Evolutionary conservation across 306 rosid species (phyloP).

Genomic region (Pyrus pyrifolia): DNA sequence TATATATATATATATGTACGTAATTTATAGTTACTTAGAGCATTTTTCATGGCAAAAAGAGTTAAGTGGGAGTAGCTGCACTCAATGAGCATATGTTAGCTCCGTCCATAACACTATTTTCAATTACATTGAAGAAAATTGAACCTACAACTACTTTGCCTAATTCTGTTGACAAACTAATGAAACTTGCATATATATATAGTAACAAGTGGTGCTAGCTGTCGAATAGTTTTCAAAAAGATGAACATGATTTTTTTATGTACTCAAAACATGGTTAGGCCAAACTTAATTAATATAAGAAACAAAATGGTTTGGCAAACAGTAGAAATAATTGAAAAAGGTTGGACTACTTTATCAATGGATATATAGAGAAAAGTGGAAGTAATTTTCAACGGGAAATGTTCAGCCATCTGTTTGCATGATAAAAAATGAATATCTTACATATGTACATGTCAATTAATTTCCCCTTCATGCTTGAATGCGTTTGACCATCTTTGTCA

Average conservation of each 20-base stretch:
- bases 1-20: no score
- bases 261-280: not conserved
- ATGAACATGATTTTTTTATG: not conserved
- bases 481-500: slow-evolving; percentile 14
- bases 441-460: no score
- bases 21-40: no score
- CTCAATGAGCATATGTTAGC: no score
- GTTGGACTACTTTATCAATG: not conserved
- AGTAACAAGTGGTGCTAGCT: not conserved
- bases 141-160: no score
- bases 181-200: no score
- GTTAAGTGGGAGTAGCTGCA: no score
- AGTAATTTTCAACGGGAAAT: not conserved
- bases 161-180: no score
- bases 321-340: not conserved
- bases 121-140: no score
- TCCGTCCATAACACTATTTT: no score
- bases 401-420: not conserved
- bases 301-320: not conserved
- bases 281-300: not conserved
- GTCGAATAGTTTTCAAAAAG: not conserved
- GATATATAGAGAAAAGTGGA: not conserved
- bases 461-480: not conserved
- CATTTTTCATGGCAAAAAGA: no score
- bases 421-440: not conserved